These are phyloP conservation scores for Penstemon davidsonii DNA, from an alignment of 257 asterid species.

Conservation along the genomic window DNA sequence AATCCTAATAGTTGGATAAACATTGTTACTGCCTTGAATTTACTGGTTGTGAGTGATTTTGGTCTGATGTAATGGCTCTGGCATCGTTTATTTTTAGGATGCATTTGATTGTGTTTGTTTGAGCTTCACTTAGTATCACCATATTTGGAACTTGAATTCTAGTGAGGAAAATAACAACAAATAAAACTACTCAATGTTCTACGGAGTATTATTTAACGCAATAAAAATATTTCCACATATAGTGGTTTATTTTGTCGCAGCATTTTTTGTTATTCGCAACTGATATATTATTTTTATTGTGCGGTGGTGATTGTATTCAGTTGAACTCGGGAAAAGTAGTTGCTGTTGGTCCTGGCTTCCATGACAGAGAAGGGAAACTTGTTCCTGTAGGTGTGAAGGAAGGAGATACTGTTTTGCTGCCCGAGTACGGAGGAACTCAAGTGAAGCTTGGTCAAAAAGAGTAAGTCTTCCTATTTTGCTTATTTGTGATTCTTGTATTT, in stretches of 20 bases:
- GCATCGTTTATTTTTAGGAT: background rate
- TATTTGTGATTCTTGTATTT: background rate
- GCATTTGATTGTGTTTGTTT: background rate
- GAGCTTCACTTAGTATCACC: background rate
- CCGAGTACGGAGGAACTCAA: constrained; percentile 45
- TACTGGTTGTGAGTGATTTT: background rate
- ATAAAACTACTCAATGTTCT: too few species aligned
- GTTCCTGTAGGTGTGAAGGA: constrained; percentile 42
- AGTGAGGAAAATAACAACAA: too few species aligned
- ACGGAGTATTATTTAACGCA: too few species aligned
- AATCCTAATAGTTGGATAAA: background rate
- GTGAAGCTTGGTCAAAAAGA: constrained; percentile 29
- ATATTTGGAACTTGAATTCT: too few species aligned
- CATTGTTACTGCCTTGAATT: background rate
- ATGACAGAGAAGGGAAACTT: constrained; percentile 36
- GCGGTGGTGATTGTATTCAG: constrained; percentile 7
- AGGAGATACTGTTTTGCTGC: constrained; percentile 44
- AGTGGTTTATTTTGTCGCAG: too few species aligned
- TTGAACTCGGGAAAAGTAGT: constrained; percentile 44
- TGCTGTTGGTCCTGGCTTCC: constrained; percentile 43
- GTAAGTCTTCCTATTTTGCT: background rate
- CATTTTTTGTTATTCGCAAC: too few species aligned
- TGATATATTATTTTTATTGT: too few species aligned
- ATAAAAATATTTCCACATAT: too few species aligned
- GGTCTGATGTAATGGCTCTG: background rate